Conservation (phyloP, 202 grass and related monocot genomes). For the Schoenoplectus tabernaemontani region DNA sequence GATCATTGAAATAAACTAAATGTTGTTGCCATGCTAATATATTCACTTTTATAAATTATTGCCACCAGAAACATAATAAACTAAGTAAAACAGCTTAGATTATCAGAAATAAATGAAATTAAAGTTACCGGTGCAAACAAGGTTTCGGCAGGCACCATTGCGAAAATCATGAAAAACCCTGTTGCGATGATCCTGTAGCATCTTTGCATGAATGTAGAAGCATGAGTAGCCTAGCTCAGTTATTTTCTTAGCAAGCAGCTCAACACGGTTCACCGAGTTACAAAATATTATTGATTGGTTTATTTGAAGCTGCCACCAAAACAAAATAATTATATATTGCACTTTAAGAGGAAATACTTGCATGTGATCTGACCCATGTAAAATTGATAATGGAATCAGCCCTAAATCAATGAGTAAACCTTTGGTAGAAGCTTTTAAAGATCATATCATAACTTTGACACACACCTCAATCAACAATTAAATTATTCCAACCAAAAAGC, state of each 20-base stretch:
- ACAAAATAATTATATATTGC: conserved; percentile 15
- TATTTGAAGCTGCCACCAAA: conserved; percentile 65
- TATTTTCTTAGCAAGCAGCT: conserved; percentile 87
- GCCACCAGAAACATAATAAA: neutral
- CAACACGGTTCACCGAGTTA: conserved; percentile 86
- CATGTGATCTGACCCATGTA: neutral
- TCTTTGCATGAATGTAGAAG: conserved; percentile 94
- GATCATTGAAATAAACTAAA: neutral
- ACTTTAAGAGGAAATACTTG: neutral
- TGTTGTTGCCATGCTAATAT: neutral
- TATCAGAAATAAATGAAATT: conserved; percentile 7
- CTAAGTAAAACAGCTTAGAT: neutral
- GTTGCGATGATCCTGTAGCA: conserved; percentile 86
- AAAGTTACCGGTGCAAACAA: conserved; percentile 78
- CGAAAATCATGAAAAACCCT: conserved; percentile 89
- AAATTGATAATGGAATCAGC: neutral
- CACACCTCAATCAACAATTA: neutral
- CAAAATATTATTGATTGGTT: conserved; percentile 96
- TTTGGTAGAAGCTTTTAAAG: neutral
- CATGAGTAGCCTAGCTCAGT: conserved; percentile 87
- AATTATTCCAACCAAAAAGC: neutral
- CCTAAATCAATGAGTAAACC: neutral
- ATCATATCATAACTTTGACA: neutral
- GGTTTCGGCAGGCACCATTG: conserved; percentile 84
- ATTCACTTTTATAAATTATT: neutral